Evolutionary conservation across 2,329 filamentous ascomycete species (phyloP).

Genomic region (Diaporthe eres): DNA sequence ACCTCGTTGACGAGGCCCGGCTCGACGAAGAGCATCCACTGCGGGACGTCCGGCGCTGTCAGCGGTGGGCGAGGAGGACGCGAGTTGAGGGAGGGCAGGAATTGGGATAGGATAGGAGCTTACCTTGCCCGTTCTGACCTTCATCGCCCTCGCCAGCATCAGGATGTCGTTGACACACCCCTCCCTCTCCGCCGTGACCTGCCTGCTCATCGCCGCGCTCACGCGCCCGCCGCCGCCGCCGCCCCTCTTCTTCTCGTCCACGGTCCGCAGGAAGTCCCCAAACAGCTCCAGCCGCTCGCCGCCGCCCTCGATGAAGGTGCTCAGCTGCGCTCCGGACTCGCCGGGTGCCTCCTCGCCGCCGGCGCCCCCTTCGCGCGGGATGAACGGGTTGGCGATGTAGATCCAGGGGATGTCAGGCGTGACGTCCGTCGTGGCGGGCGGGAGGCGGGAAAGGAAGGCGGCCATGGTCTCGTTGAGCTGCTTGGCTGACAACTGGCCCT

Average conservation of each 20-base stretch:
- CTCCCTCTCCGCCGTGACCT: slow-evolving; percentile 65
- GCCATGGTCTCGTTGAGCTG: slow-evolving; percentile 57
- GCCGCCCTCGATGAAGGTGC: slow-evolving; percentile 67
- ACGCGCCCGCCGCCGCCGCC: slow-evolving; percentile 48
- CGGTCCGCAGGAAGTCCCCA: slow-evolving; percentile 62
- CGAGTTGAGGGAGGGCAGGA: slow-evolving; percentile 45
- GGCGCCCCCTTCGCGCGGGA: slow-evolving; percentile 56
- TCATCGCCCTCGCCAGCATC: slow-evolving; percentile 69
- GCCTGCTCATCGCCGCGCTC: slow-evolving; percentile 55
- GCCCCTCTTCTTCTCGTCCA: slow-evolving; percentile 48
- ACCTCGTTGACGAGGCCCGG: slow-evolving; percentile 68
- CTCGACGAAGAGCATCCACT: slow-evolving; percentile 83
- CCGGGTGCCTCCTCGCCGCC: slow-evolving; percentile 66
- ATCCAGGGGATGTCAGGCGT: slow-evolving; percentile 74
- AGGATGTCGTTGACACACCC: slow-evolving; percentile 69
- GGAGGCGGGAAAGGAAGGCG: slow-evolving; percentile 76
- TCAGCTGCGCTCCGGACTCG: slow-evolving; percentile 60
- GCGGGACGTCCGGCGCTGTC: not conserved
- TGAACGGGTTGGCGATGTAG: slow-evolving; percentile 77
- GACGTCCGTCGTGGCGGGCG: slow-evolving; percentile 72
- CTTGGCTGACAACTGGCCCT: slow-evolving; percentile 66
- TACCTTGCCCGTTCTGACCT: slow-evolving; percentile 77
- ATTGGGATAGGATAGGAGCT: slow-evolving; percentile 25
- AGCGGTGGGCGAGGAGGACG: slow-evolving; percentile 17
- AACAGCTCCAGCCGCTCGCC: slow-evolving; percentile 63